A percentile compares a stretch with the other conserved stretches of the same genome.
These are phyloP conservation scores for Chaetomium sp. DNA, from an alignment of 2,329 filamentous ascomycete species.

Conservation along the genomic window DNA sequence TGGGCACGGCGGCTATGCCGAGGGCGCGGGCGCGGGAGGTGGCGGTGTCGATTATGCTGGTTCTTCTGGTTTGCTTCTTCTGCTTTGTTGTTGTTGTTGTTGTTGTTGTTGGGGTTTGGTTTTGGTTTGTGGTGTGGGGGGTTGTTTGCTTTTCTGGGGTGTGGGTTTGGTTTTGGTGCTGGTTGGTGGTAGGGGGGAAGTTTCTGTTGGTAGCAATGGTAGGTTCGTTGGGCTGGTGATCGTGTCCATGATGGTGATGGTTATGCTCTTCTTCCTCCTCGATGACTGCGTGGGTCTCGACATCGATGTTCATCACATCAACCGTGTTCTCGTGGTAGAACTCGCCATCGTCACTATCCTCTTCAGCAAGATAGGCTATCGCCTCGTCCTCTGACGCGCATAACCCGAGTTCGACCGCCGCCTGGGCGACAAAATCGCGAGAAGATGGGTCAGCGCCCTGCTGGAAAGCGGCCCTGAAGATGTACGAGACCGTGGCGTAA, in stretches of 20 bases:
- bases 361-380: slow-evolving; percentile 23
- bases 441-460: slow-evolving; percentile 37
- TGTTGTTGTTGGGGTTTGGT: too few relatives aligned
- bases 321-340: too few relatives aligned
- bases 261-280: not conserved
- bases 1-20: slow-evolving; percentile 60
- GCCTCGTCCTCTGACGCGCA: slow-evolving; percentile 19
- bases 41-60: not conserved
- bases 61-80: not conserved
- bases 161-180: too few relatives aligned
- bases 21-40: slow-evolving; percentile 6
- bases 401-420: slow-evolving; percentile 30
- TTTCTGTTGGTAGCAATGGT: too few relatives aligned
- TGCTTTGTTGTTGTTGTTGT: too few relatives aligned
- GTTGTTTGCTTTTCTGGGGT: too few relatives aligned
- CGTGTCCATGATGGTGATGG: too few relatives aligned
- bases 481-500: slow-evolving; percentile 3
- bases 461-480: slow-evolving; percentile 39
- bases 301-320: too few relatives aligned
- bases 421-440: slow-evolving; percentile 31
- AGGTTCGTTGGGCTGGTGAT: too few relatives aligned
- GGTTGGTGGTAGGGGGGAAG: too few relatives aligned
- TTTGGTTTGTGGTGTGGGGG: too few relatives aligned
- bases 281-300: too few relatives aligned
- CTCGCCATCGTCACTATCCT: not conserved